These are phyloP conservation scores for Xerocomus potaroensis DNA, from an alignment of 768 basidiomycete species.

Conservation along the genomic window DNA sequence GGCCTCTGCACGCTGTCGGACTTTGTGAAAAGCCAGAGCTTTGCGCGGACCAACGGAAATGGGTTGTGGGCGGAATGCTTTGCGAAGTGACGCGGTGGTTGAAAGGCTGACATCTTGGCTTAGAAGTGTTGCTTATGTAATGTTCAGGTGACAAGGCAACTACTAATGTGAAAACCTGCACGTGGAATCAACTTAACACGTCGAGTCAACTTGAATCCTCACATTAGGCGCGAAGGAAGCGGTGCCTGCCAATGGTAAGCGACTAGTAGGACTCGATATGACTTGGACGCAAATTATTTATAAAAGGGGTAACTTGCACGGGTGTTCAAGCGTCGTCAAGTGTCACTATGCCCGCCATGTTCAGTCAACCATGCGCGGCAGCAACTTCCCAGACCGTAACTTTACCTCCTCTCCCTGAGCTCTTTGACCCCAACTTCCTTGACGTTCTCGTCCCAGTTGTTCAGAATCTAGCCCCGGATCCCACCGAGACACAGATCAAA, in stretches of 20 bases:
- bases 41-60: slow-evolving; percentile 58
- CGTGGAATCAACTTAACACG: too few species aligned
- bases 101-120: too few species aligned
- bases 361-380: not conserved
- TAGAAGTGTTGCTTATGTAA: too few species aligned
- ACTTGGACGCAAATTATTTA: too few species aligned
- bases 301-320: too few species aligned
- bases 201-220: too few species aligned
- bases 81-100: not conserved
- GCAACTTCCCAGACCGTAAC: slow-evolving; percentile 41
- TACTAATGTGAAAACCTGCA: too few species aligned
- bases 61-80: slow-evolving; percentile 30
- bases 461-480: not conserved
- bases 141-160: too few species aligned
- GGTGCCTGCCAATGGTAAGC: too few species aligned
- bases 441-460: slow-evolving; percentile 48
- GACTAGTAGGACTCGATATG: too few species aligned
- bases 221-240: too few species aligned
- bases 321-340: too few species aligned
- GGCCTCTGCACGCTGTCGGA: slow-evolving; percentile 58
- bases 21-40: slow-evolving; percentile 68
- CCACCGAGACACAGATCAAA: not conserved
- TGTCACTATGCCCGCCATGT: not conserved
- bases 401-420: slow-evolving; percentile 55
- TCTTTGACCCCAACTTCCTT: slow-evolving; percentile 53